Base-by-base conservation (phyloP, 768 basidiomycete species). In the Pulveroboletus ravenelii region DNA sequence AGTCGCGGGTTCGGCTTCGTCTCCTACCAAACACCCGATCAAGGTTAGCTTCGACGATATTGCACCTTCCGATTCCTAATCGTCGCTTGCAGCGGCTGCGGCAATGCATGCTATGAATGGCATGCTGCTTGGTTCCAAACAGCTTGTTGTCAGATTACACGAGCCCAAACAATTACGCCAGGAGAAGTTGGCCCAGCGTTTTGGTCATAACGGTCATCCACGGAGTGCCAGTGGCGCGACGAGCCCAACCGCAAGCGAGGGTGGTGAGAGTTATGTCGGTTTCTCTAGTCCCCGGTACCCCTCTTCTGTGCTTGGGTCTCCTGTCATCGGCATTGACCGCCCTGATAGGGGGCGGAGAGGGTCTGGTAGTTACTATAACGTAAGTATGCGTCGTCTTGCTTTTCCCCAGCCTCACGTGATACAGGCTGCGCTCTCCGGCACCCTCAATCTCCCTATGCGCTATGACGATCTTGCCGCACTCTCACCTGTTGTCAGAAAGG, bases 1-100 rank as follows among this genome's bases (percentile, higher is more conserved):
- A 85, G 87, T 69, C 84, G 89, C 57, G 87, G 92, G 10, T 95
- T 94, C 63, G 93, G 93, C 27, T 95, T 94, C 61, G 93, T 94
- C 38, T 90, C 88, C 3, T 94, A 73, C 69, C 87, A 91, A 64
- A 78, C 81, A 9, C 87, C 91, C 18, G 83, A 87, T 55, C 86
- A 92, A 78, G 90, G 90, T 87, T 55, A 13, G 61, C 25, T 7
- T 46, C 43, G 36, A 47, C 18, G 42, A 9, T 25, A 15, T 9
- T 38, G 18, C 20, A 5, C 20, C 18, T 34, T 35, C 41, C 25
- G 18, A 50, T 37, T 6, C 18, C 41, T 63, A n/a, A 50, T 36
- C 23, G 18, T 31, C 15, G 41, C 53, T 40, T 51, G 8, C 55
- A 92, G 92, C 92, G 31, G 53, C 78, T 27, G 76, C 78, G 10